A percentile compares a stretch with the other conserved stretches of the same genome.
Conservation (phyloP, 352 stramenopile species). For the Phytophthora multivora region DNA sequence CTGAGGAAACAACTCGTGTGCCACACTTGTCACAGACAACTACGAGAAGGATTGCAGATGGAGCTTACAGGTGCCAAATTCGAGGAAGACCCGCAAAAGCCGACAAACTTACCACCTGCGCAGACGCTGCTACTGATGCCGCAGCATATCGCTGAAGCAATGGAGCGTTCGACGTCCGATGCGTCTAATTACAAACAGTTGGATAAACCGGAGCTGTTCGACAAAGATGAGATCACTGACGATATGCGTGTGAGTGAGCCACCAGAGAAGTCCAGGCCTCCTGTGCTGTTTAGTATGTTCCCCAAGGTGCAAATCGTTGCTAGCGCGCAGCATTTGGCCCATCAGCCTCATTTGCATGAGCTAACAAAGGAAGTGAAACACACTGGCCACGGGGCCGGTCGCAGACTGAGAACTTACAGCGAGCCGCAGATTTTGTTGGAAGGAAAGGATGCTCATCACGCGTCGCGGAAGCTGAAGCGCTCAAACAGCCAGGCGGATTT, state of each 20-base stretch:
- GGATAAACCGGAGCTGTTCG: constrained; percentile 72
- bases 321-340: constrained; percentile 76
- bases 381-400: constrained; percentile 31
- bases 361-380: constrained; percentile 49
- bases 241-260: constrained; percentile 62
- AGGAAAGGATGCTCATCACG: constrained; percentile 41
- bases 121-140: constrained; percentile 83
- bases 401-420: constrained; percentile 55
- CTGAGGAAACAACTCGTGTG: constrained; percentile 87
- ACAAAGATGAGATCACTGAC: constrained; percentile 82
- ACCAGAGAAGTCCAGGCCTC: constrained; percentile 55
- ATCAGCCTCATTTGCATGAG: constrained; percentile 68
- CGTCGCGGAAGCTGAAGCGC: constrained; percentile 61
- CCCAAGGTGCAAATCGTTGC: constrained; percentile 86
- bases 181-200: constrained; percentile 63
- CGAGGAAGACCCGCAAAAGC: constrained; percentile 39
- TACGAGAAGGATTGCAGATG: constrained; percentile 82
- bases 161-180: constrained; percentile 68
- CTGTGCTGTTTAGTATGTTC: constrained; percentile 82
- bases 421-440: constrained; percentile 54
- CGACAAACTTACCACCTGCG: constrained; percentile 30
- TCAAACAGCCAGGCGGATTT: constrained; percentile 72
- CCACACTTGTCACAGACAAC: constrained; percentile 80
- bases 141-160: constrained; percentile 67
- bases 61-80: constrained; percentile 55